phyloP scores from a whole-genome alignment of 2,329 filamentous ascomycete species.

The Sporothrix phasma region DNA sequence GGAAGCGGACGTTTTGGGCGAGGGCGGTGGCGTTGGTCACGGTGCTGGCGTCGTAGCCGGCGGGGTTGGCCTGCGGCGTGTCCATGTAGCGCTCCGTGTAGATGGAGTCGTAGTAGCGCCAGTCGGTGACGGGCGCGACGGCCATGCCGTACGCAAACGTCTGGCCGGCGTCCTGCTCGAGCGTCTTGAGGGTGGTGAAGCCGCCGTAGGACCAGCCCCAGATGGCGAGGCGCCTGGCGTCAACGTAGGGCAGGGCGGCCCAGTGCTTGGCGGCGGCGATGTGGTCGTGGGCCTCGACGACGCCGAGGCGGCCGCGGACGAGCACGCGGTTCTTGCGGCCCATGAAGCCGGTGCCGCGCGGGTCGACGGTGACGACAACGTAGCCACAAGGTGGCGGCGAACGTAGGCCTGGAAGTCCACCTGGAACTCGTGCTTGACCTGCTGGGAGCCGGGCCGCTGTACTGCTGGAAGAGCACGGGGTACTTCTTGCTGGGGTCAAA shows the following conservation, averaged over 20 bases:
- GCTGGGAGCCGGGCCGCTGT: constrained; percentile 88
- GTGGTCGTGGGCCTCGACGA: constrained; percentile 80
- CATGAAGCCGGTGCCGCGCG: constrained; percentile 82
- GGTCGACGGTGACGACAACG: constrained; percentile 89
- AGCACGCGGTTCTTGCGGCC: constrained; percentile 75
- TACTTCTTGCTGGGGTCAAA: constrained; percentile 79
- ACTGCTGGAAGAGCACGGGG: constrained; percentile 89
- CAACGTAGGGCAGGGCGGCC: constrained; percentile 72
- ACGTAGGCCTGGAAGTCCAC: constrained; percentile 89
- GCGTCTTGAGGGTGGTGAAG: constrained; percentile 87
- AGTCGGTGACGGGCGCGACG: constrained; percentile 96
- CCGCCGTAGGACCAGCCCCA: constrained; percentile 99
- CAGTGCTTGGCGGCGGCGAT: constrained; percentile 83
- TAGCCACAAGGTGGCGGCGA: constrained; percentile 78
- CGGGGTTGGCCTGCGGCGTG: constrained; percentile 70
- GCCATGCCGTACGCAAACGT: constrained; percentile 98
- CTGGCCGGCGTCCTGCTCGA: constrained; percentile 78
- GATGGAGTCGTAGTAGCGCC: constrained; percentile 88
- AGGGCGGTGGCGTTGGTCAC: constrained; percentile 68
- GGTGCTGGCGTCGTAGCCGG: constrained; percentile 65
- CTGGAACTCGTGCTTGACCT: constrained; percentile 66
- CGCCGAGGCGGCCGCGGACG: constrained; percentile 72
- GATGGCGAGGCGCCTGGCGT: constrained; percentile 72
- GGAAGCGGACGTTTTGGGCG: constrained; percentile 68
- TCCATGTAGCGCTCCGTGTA: constrained; percentile 98